Evolutionary conservation across 441 rosid species (phyloP).

Genomic region (Gossypium aridum): DNA sequence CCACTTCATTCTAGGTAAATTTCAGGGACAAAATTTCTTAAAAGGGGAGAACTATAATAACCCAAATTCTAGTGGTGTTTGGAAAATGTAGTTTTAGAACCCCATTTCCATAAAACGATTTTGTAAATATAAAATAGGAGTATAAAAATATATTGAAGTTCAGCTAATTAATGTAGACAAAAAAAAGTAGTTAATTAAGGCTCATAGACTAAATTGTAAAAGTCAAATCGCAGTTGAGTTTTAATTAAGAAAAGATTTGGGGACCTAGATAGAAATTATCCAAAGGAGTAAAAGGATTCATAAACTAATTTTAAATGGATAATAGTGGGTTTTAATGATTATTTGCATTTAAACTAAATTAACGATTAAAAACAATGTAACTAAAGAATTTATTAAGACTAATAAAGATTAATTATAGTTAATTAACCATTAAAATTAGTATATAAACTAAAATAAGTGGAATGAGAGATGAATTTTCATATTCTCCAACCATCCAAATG

Average conservation of each 20-base stretch:
- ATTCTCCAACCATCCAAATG: background rate
- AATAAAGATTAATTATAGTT: background rate
- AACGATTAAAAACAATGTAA: no score
- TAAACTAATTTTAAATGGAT: background rate
- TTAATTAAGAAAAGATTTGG: background rate
- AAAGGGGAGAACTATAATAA: background rate
- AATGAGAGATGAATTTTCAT: background rate
- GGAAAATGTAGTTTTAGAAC: background rate
- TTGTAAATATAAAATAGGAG: no score
- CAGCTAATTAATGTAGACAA: background rate
- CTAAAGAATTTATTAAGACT: background rate
- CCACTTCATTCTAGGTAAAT: background rate
- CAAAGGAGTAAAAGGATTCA: background rate
- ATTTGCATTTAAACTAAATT: background rate
- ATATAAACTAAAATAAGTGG: background rate
- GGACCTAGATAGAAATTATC: background rate
- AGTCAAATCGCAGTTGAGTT: background rate
- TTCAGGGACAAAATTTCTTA: background rate
- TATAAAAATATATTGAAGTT: background rate
- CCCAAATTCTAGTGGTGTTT: background rate
- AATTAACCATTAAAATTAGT: background rate
- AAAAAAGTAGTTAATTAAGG: background rate
- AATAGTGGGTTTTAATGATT: background rate
- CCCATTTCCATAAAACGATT: no score
- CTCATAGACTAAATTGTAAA: background rate